Evolutionary conservation across 83 land plant species (phyloP), one percentile per base, ranked within the genome.

Genomic region (Picea abies): DNA sequence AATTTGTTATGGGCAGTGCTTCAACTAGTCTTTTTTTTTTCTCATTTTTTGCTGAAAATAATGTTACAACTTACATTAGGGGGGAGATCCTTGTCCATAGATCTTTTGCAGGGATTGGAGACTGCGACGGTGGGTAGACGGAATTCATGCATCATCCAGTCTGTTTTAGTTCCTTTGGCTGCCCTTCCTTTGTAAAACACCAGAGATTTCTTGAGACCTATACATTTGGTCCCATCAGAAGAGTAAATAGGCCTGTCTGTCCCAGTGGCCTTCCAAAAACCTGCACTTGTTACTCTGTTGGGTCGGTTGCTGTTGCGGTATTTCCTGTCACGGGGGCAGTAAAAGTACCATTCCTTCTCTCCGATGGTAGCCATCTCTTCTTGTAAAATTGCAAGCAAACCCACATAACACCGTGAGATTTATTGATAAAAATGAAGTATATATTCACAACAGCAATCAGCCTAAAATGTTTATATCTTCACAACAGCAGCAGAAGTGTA

Each of bases 71-170:
- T 79, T 81, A 89, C 89, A 77, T 80, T 83, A 6, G 89, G 29
- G 2, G 89, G 87, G 25, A 83, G 10, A 79, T 12, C 79, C 76
- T 88, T 90, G 85, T 87, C 85, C 4, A 81, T 20, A 60, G 80
- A 72, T 23, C 70, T 78, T 70, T 83, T 87, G 7, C 84, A 76
- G 4, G 79, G 82, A 5, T 23, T 58, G 12, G 82, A 82, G 10
- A 47, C 80, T 0, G 85, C 20, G 0, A 17, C 10, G 39, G 89
- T 83, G 60, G 93, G 94, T 7, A 92, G 81, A 10, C 94, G 83
- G 29, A 92, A 92, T 79, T 92, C 94, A 8, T 92, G 92, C 94
- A 92, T 92, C 94, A 92, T 92, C 94, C 94, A 91, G 69, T 91
- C 93, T 8, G 92, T 91, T 79, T 91, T 91, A 67, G 81, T 83